Base-by-base conservation (phyloP, 805 yeast genomes). In the Starmerella stellata region DNA sequence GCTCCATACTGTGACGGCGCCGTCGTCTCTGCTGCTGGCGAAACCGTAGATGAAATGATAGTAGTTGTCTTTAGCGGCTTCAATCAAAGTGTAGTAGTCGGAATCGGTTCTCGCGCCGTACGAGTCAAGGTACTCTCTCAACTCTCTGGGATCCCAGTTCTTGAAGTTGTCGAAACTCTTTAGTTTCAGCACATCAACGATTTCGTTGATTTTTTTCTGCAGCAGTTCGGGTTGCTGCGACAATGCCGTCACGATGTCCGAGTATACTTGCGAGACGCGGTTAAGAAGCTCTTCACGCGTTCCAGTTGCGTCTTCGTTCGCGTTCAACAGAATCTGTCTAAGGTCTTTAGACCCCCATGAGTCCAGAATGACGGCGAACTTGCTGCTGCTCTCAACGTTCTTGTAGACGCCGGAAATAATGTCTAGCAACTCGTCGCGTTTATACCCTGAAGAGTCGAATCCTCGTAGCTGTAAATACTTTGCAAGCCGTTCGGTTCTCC, bases 281-380 rank as follows among this genome's bases (percentile, higher is more conserved):
- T 57, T 56, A 25, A 68, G 50, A 43, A 75, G 59, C 21, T 64
- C 64, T 11, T 68, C 68, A 44, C 64, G 68, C 24, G 64, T 50
- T 18, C 64, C 70, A 21, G 53, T 54, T 16, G 60, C 55, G 36
- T 55, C 51, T 41, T 56, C 55, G 16, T 66, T 68, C 44, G 65
- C 57, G 30, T 65, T 59, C 27, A 59, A 49, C 41, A 76, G 58
- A 71, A 76, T 71, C 14, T 54, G 47, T 43, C 59, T 57, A 41
- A 76, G 54, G 35, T 68, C 70, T 5, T 63, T 64, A 5, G 55
- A 51, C 17, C 66, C 56, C 81, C 81, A 75, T 21, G 60, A 46
- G 9, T 65, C 59, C 8, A 29, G 19, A 13, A 29, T 7, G 32
- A 17, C 14, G 8, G 7, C 32, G 51, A 72, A 74, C 40, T 70